These are phyloP conservation scores for Podila horticola DNA, from an alignment of 192 early-diverging fungal species.

Conservation along the genomic window DNA sequence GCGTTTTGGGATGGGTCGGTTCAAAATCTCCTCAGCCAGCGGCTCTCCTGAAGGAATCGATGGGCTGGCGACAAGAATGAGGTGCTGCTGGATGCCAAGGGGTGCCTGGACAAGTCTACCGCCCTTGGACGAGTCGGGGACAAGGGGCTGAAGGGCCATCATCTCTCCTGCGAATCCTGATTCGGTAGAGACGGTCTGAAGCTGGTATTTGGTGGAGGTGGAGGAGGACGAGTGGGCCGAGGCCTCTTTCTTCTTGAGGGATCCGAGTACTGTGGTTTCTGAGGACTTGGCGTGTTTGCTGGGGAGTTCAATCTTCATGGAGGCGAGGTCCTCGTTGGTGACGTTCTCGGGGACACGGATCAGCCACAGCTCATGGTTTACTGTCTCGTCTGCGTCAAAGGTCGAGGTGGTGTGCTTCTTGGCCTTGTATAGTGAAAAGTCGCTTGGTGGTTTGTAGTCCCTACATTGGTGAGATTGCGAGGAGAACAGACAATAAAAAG, in stretches of 20 bases:
- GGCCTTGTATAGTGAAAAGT: slow-evolving; percentile 31
- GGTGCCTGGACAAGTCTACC: slow-evolving; percentile 41
- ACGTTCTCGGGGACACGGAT: slow-evolving; percentile 49
- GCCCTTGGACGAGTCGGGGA: slow-evolving; percentile 23
- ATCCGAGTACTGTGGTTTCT: slow-evolving; percentile 15
- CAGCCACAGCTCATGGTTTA: slow-evolving; percentile 40
- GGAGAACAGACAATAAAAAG: too few relatives aligned
- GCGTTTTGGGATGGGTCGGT: slow-evolving; percentile 51
- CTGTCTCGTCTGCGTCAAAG: slow-evolving; percentile 34
- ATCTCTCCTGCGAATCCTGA: slow-evolving; percentile 49
- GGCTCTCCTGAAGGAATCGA: slow-evolving; percentile 34
- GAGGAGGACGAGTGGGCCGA: slow-evolving; percentile 11
- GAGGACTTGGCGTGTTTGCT: background rate
- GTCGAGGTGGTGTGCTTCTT: slow-evolving; percentile 21
- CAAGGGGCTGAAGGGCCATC: slow-evolving; percentile 23
- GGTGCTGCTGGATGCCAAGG: slow-evolving; percentile 22
- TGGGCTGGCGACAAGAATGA: slow-evolving; percentile 28
- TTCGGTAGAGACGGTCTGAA: slow-evolving; percentile 31
- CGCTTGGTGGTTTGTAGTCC: slow-evolving; percentile 44
- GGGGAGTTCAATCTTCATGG: slow-evolving; percentile 30
- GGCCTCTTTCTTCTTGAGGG: slow-evolving; percentile 46
- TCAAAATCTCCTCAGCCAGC: slow-evolving; percentile 54
- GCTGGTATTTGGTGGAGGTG: slow-evolving; percentile 35
- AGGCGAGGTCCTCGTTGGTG: slow-evolving; percentile 38
- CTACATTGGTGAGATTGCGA: slow-evolving; percentile 4